Conservation (phyloP, 768 basidiomycete genomes). For the Psilocybe cyanescens region DNA sequence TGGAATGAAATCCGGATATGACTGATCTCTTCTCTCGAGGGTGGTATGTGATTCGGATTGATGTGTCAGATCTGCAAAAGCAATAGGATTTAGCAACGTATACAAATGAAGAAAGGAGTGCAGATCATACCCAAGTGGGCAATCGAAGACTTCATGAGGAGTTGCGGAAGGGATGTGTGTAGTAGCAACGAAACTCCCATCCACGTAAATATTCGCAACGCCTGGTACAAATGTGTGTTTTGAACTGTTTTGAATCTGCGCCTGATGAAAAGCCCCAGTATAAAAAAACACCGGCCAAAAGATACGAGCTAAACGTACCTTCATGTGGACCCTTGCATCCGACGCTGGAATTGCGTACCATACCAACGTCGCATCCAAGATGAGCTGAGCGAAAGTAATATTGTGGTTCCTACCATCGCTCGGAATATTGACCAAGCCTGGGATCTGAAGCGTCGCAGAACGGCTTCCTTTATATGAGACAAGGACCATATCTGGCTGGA, state of each 20-base stretch:
- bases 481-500: slow-evolving; percentile 1
- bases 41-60: slow-evolving; percentile 42
- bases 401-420: too few relatives aligned
- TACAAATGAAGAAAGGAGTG: slow-evolving; percentile 1
- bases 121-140: slow-evolving; percentile 15
- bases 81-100: neutral
- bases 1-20: slow-evolving; percentile 36
- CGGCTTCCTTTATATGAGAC: slow-evolving; percentile 29
- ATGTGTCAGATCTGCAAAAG: slow-evolving; percentile 36
- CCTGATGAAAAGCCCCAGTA: slow-evolving; percentile 24
- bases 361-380: too few relatives aligned
- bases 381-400: too few relatives aligned
- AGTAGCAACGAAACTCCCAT: slow-evolving; percentile 44
- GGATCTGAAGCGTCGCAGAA: slow-evolving; percentile 35
- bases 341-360: slow-evolving; percentile 32
- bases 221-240: slow-evolving; percentile 41
- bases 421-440: slow-evolving; percentile 32
- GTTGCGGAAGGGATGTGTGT: slow-evolving; percentile 36
- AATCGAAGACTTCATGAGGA: slow-evolving; percentile 41
- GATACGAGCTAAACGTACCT: slow-evolving; percentile 20
- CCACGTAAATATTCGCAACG: slow-evolving; percentile 40
- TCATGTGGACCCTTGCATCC: slow-evolving; percentile 36
- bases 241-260: slow-evolving; percentile 41
- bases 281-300: neutral
- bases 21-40: slow-evolving; percentile 35